A percentile compares a stretch with the other conserved stretches of the same genome.
Evolutionary conservation across 345 rosid genomes (phyloP).

Genomic region (Syzygium jambos): DNA sequence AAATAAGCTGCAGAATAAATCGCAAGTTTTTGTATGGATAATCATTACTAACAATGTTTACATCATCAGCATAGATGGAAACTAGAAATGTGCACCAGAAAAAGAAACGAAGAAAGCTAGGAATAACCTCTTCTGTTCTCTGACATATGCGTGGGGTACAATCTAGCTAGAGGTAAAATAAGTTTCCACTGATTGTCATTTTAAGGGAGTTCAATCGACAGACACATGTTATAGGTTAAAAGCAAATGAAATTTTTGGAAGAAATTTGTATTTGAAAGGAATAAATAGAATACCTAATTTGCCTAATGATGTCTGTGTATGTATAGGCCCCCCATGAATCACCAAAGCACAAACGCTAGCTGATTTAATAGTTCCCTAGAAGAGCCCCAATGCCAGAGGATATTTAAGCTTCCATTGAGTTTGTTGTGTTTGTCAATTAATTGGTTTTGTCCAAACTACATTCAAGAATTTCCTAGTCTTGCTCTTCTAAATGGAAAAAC

Average conservation of each 20-base stretch:
- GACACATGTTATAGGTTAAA: neutral
- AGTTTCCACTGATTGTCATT: neutral
- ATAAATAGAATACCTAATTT: rapidly evolving
- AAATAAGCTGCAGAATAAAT: neutral
- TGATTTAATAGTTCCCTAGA: neutral
- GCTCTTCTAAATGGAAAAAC: neutral
- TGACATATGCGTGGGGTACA: neutral
- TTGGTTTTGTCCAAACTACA: neutral
- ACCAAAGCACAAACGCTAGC: neutral
- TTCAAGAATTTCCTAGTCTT: neutral
- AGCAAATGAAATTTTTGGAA: rapidly evolving
- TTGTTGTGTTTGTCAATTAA: neutral
- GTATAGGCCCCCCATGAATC: neutral
- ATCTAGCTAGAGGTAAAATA: neutral
- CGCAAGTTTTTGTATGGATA: neutral
- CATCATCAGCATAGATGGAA: neutral
- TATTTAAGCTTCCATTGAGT: neutral
- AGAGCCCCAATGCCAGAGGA: neutral
- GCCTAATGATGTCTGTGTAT: neutral
- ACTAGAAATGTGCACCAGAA: rapidly evolving
- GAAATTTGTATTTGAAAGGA: neutral
- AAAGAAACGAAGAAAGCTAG: neutral
- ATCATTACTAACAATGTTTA: neutral
- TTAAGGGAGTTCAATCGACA: neutral
- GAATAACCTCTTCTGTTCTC: neutral